These are phyloP conservation scores for Daldinia loculata DNA, from an alignment of 495 filamentous ascomycete species.

Conservation along the genomic window DNA sequence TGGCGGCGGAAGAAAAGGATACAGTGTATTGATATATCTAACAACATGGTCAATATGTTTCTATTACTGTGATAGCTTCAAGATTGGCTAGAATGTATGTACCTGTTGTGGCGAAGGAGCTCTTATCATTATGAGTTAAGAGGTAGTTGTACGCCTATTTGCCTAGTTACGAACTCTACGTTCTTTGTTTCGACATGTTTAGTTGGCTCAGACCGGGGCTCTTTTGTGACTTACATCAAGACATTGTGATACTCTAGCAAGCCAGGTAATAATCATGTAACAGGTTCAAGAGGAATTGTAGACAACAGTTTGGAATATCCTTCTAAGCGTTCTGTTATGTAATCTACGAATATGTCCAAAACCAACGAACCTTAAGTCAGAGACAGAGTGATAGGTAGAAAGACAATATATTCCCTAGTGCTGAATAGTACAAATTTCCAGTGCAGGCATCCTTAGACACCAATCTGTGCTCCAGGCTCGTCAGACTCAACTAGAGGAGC, in stretches of 20 bases:
- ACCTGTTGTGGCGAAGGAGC: neutral
- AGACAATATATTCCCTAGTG: neutral
- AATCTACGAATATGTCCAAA: neutral
- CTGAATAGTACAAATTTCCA: neutral
- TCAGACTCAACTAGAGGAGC: conserved; percentile 9
- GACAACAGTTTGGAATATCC: neutral
- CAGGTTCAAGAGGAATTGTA: neutral
- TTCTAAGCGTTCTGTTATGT: neutral
- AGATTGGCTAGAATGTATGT: neutral
- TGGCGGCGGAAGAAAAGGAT: neutral
- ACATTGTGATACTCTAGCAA: neutral
- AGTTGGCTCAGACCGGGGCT: neutral
- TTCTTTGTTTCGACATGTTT: neutral
- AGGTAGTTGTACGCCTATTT: neutral
- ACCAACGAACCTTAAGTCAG: neutral
- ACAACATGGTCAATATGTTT: neutral
- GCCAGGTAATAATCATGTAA: neutral
- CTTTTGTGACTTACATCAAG: neutral
- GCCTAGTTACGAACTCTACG: neutral
- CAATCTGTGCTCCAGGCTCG: neutral
- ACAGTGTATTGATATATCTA: neutral
- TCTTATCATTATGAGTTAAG: neutral
- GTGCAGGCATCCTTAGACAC: neutral
- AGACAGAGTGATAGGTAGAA: neutral
- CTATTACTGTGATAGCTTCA: neutral